Percentiles rank a stretch among this genome's conserved stretches.
These are phyloP conservation scores for Saturnispora hagleri DNA, from an alignment of 805 yeast species.

Conservation along the genomic window DNA sequence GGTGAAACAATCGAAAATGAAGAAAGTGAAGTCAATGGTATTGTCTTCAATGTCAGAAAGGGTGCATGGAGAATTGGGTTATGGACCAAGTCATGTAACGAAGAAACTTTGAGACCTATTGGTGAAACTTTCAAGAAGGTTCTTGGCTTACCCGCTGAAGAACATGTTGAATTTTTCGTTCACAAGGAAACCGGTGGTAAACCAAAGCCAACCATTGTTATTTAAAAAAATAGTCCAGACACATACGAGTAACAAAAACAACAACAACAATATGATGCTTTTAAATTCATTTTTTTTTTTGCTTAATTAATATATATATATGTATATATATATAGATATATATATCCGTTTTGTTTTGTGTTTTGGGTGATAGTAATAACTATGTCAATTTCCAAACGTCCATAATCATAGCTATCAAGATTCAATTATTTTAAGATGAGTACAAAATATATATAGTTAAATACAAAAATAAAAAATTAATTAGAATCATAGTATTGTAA, in stretches of 20 bases:
- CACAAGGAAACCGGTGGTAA: constrained; percentile 42
- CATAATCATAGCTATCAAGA: constrained; percentile 5
- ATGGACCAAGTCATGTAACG: constrained; percentile 84
- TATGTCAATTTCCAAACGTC: not conserved
- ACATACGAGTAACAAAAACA: not conserved
- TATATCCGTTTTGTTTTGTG: not conserved
- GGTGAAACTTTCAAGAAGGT: constrained; percentile 86
- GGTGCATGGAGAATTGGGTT: constrained; percentile 76
- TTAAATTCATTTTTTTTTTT: not conserved
- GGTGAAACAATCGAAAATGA: constrained; percentile 89
- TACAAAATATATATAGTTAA: not conserved
- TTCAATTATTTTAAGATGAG: not conserved
- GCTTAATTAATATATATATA: not conserved
- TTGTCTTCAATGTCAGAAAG: constrained; percentile 81
- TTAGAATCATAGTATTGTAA: not conserved
- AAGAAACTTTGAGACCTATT: constrained; percentile 52
- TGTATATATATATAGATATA: not conserved
- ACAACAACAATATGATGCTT: not conserved
- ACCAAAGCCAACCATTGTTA: constrained; percentile 21
- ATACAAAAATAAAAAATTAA: not conserved
- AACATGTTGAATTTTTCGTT: constrained; percentile 69
- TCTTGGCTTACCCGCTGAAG: constrained; percentile 63
- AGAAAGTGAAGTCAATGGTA: constrained; percentile 86
- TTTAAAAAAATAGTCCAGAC: constrained; percentile 8
- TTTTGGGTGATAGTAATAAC: not conserved